A percentile compares a stretch with the other conserved stretches of the same genome.
Evolutionary conservation across 768 basidiomycete genomes (phyloP).

Genomic region (Tylopilus subfusipes): DNA sequence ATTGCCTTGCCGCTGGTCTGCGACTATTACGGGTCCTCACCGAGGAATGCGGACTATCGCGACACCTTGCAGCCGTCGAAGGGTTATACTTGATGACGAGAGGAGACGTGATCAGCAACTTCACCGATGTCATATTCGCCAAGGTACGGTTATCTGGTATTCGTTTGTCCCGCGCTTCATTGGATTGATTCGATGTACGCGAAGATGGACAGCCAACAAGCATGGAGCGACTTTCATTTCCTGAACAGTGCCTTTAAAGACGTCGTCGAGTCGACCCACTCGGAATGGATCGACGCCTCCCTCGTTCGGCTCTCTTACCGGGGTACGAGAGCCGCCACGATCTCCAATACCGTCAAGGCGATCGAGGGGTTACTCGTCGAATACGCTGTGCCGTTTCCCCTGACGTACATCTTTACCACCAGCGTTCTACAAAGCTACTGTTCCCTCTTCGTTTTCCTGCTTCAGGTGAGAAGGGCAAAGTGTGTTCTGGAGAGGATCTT

Average conservation of each 20-base stretch:
- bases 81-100: conserved; percentile 70
- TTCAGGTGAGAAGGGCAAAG: conserved; percentile 75
- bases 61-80: conserved; percentile 62
- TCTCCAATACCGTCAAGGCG: conserved; percentile 54
- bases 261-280: conserved; percentile 49
- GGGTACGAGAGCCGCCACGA: conserved; percentile 43
- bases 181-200: background rate
- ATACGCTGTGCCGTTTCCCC: conserved; percentile 77
- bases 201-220: conserved; percentile 71
- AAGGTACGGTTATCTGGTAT: conserved; percentile 45
- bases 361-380: conserved; percentile 69
- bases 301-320: conserved; percentile 72
- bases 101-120: conserved; percentile 76
- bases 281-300: conserved; percentile 60
- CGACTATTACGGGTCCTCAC: conserved; percentile 55
- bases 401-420: conserved; percentile 74
- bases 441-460: conserved; percentile 64
- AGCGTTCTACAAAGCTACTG: conserved; percentile 54
- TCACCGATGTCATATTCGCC: conserved; percentile 68
- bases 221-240: conserved; percentile 82
- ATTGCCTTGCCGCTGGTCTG: conserved; percentile 50
- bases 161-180: background rate
- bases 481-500: conserved; percentile 65
- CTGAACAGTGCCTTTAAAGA: conserved; percentile 75
- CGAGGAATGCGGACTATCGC: conserved; percentile 63